phyloP scores from a whole-genome alignment of 2,329 filamentous ascomycete genomes.

The Fusarium albidum region DNA sequence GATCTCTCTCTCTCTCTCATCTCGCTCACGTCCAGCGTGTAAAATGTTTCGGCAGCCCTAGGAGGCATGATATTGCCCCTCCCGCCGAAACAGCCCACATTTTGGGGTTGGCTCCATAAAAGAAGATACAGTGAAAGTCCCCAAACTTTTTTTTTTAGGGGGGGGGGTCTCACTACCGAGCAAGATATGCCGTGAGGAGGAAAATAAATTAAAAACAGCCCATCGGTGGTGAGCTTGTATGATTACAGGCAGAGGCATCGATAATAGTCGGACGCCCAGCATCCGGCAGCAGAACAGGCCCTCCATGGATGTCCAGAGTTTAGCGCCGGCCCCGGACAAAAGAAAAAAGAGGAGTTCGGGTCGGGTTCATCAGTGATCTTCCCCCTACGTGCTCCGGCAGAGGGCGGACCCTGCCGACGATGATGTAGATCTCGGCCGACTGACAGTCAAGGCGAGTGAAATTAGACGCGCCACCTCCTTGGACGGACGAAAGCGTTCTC shows the following conservation, averaged over 20 bases:
- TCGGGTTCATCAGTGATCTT: neutral
- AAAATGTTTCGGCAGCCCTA: neutral
- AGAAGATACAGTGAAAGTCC: slow-evolving; percentile 4
- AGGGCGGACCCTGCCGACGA: slow-evolving; percentile 38
- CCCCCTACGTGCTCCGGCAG: slow-evolving; percentile 1
- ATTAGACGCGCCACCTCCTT: slow-evolving; percentile 13
- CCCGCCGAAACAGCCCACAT: slow-evolving; percentile 31
- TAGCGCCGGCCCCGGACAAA: slow-evolving; percentile 15
- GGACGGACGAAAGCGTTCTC: slow-evolving; percentile 11
- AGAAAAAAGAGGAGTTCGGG: slow-evolving; percentile 17
- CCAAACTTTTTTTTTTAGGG: neutral
- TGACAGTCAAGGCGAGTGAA: slow-evolving; percentile 6
- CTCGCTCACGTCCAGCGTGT: slow-evolving; percentile 7
- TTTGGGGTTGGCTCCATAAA: slow-evolving; percentile 14
- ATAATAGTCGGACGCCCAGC: slow-evolving; percentile 3
- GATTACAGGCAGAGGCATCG: neutral
- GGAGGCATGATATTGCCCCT: slow-evolving; percentile 29
- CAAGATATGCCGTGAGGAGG: slow-evolving; percentile 26
- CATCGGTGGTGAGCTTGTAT: neutral
- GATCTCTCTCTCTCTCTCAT: neutral
- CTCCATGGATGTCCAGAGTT: neutral
- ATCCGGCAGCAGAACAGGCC: slow-evolving; percentile 29
- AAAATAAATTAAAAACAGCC: slow-evolving; percentile 8
- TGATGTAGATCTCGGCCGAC: slow-evolving; percentile 39
- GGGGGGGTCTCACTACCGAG: slow-evolving; percentile 32